Evolutionary conservation across 1,284 basidiomycete genomes (phyloP).

Genomic region (Agroathelia rolfsii): DNA sequence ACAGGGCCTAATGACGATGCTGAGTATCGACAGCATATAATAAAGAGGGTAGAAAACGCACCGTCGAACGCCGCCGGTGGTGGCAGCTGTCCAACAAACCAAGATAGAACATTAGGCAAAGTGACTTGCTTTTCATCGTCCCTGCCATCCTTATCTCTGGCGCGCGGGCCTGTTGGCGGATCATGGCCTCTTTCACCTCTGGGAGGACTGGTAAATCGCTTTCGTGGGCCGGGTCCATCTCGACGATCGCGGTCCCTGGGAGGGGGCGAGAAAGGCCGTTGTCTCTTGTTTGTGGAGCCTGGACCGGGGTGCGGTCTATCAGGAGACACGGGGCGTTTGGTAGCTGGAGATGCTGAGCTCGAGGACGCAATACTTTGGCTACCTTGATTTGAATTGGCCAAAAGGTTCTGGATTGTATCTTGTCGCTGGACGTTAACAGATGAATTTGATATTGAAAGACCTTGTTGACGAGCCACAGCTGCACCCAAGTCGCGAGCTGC

Average conservation of each 20-base stretch:
- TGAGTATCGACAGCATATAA: conserved; percentile 11
- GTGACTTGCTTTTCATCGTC: conserved; percentile 41
- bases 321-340: no score
- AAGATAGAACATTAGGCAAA: conserved; percentile 66
- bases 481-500: conserved; percentile 84
- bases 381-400: conserved; percentile 12
- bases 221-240: conserved; percentile 27
- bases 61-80: conserved; percentile 69
- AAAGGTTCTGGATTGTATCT: no score
- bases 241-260: conserved; percentile 31
- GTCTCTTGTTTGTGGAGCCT: conserved; percentile 14
- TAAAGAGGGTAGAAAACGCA: conserved; percentile 36
- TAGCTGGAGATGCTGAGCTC: conserved; percentile 13
- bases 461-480: conserved; percentile 36
- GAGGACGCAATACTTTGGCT: not conserved
- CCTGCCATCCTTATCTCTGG: conserved; percentile 37
- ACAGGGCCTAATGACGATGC: conserved; percentile 57
- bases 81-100: conserved; percentile 79
- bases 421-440: no score
- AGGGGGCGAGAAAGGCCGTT: conserved; percentile 11
- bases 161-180: conserved; percentile 41
- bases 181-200: conserved; percentile 35
- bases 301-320: conserved; percentile 21
- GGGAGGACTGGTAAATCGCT: no score
- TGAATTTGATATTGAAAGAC: no score